These are phyloP conservation scores for Takashimella koratensis DNA, from an alignment of 1,284 basidiomycete species.

Conservation along the genomic window DNA sequence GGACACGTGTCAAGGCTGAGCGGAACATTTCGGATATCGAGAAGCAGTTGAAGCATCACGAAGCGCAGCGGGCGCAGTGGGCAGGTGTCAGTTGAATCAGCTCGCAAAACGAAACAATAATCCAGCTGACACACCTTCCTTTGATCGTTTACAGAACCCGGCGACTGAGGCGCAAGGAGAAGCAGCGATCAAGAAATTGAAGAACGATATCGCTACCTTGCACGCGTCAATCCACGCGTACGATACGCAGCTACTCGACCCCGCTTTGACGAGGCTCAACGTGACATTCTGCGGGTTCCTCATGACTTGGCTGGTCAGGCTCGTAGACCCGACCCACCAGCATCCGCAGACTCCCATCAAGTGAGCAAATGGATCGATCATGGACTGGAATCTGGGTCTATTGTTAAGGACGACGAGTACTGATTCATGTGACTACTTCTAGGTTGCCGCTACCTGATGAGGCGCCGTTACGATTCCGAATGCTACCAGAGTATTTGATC, in stretches of 20 bases:
- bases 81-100: slow-evolving; percentile 56
- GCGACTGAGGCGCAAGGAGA: slow-evolving; percentile 57
- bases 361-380: too few relatives aligned
- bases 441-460: slow-evolving; percentile 83
- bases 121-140: too few relatives aligned
- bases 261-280: slow-evolving; percentile 73
- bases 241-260: slow-evolving; percentile 81
- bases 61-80: slow-evolving; percentile 65
- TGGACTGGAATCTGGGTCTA: too few relatives aligned
- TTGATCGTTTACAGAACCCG: slow-evolving; percentile 25
- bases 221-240: slow-evolving; percentile 70
- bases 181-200: slow-evolving; percentile 61
- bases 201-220: slow-evolving; percentile 65
- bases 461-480: slow-evolving; percentile 77
- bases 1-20: slow-evolving; percentile 63
- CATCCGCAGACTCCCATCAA: slow-evolving; percentile 69
- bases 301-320: slow-evolving; percentile 90
- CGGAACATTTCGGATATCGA: slow-evolving; percentile 73
- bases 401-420: too few relatives aligned
- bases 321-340: slow-evolving; percentile 76
- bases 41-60: slow-evolving; percentile 70
- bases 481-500: slow-evolving; percentile 89
- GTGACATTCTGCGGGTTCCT: slow-evolving; percentile 83
- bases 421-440: too few relatives aligned
- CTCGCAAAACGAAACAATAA: background rate